Evolutionary conservation across 2,329 filamentous ascomycete genomes (phyloP).

Genomic region (Neonectria faginata): DNA sequence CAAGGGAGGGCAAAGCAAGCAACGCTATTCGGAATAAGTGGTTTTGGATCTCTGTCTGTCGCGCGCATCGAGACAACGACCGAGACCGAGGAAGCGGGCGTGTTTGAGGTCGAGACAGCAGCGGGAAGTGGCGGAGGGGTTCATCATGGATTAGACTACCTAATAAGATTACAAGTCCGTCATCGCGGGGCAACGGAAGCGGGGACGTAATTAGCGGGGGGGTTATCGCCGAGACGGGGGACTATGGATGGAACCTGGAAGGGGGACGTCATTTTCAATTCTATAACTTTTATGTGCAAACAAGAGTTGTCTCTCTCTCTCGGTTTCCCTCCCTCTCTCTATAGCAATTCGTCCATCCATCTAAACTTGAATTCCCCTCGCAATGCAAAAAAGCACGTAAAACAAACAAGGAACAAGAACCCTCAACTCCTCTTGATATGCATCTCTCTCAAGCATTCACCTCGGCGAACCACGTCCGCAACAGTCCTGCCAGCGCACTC

Average conservation of each 20-base stretch:
- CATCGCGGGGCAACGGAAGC: not conserved
- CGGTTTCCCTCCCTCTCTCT: not conserved
- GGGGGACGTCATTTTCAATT: not conserved
- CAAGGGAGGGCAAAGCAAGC: not conserved
- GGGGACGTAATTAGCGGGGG: not conserved
- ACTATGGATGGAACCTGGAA: not conserved
- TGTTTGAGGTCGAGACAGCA: not conserved
- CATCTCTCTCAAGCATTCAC: slow-evolving; percentile 59
- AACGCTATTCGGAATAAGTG: not conserved
- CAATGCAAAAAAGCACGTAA: not conserved
- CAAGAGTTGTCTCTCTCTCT: not conserved
- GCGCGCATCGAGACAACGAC: not conserved
- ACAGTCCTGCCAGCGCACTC: slow-evolving; percentile 83
- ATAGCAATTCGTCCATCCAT: not conserved
- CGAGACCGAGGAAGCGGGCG: not conserved
- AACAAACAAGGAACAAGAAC: not conserved
- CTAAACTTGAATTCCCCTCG: not conserved
- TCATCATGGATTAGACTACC: not conserved
- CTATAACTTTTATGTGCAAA: not conserved
- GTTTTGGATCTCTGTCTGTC: not conserved
- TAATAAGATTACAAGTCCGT: not conserved
- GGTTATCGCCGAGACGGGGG: not conserved
- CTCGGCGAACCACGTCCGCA: slow-evolving; percentile 96
- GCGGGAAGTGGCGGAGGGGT: not conserved
- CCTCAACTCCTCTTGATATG: slow-evolving; percentile 6